Percentiles rank a stretch among this genome's conserved stretches.
Conservation (phyloP, 2,329 filamentous ascomycete species). For the Stenocarpella maydis region DNA sequence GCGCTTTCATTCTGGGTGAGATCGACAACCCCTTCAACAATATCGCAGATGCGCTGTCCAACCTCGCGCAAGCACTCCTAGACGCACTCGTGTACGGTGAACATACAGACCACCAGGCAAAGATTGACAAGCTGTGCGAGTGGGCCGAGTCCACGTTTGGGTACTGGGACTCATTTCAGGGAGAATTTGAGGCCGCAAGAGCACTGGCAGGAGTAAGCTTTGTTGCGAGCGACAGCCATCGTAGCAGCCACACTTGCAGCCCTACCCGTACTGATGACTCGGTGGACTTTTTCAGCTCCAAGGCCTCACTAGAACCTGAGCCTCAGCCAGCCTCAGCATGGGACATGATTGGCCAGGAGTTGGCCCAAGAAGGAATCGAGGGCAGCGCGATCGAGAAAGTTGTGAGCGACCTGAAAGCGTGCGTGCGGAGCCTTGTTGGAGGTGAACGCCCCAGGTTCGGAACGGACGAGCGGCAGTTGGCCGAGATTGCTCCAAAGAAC, state of each 20-base stretch:
- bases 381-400: background rate
- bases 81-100: background rate
- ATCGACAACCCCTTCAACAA: background rate
- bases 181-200: background rate
- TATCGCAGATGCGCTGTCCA: background rate
- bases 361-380: constrained; percentile 14
- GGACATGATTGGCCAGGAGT: background rate
- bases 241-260: no score
- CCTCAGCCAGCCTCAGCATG: background rate
- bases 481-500: background rate
- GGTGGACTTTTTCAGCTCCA: background rate
- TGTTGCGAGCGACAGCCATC: background rate
- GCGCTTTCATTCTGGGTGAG: background rate
- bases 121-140: background rate
- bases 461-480: background rate
- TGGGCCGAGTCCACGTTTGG: constrained; percentile 2
- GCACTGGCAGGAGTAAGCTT: background rate
- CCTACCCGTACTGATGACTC: background rate
- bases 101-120: background rate
- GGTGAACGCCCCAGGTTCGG: background rate
- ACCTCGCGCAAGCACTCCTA: background rate
- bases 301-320: background rate
- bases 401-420: background rate
- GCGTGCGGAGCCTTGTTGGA: background rate
- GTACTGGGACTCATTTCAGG: background rate